Percentiles rank a stretch among this genome's conserved stretches.
Evolutionary conservation across 139 green algal genomes (phyloP).

Genomic region (Picochlorum sp.): DNA sequence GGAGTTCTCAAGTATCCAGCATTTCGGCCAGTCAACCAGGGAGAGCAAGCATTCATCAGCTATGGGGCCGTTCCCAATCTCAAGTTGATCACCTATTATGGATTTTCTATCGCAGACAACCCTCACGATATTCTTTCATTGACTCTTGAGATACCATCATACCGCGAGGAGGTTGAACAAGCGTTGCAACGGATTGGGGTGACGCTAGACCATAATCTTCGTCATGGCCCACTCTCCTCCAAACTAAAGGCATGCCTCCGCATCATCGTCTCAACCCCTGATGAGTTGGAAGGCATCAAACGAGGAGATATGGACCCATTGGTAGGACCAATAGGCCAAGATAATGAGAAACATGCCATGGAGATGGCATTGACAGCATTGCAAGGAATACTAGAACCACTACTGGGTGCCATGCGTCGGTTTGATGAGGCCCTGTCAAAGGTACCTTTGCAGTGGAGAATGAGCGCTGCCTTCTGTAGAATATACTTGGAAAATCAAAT

Average conservation of each 20-base stretch:
- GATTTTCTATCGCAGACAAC: slow-evolving; percentile 48
- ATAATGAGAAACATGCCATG: slow-evolving; percentile 23
- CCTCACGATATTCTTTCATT: slow-evolving; percentile 43
- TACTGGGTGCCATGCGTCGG: slow-evolving; percentile 1
- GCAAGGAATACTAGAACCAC: slow-evolving; percentile 8
- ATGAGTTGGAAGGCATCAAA: slow-evolving; percentile 15
- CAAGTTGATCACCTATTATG: slow-evolving; percentile 47
- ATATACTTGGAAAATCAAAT: too few relatives aligned
- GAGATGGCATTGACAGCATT: slow-evolving; percentile 16
- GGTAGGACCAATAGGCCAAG: slow-evolving; percentile 2
- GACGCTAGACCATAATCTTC: slow-evolving; percentile 32
- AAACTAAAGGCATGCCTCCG: slow-evolving; percentile 28
- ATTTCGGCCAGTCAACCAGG: slow-evolving; percentile 40
- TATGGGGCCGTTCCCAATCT: slow-evolving; percentile 62
- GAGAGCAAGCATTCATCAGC: slow-evolving; percentile 47
- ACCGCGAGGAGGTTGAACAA: neutral
- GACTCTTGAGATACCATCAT: slow-evolving; percentile 14
- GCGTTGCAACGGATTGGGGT: neutral
- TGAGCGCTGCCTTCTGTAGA: too few relatives aligned
- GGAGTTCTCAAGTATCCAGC: slow-evolving; percentile 31
- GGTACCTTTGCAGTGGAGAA: too few relatives aligned
- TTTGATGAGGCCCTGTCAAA: neutral
- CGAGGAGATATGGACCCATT: neutral
- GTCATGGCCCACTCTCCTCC: slow-evolving; percentile 12
- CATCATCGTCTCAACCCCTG: slow-evolving; percentile 11